Base-by-base conservation (phyloP, 1,139 yeast species). In the Yamadazyma dendronema region DNA sequence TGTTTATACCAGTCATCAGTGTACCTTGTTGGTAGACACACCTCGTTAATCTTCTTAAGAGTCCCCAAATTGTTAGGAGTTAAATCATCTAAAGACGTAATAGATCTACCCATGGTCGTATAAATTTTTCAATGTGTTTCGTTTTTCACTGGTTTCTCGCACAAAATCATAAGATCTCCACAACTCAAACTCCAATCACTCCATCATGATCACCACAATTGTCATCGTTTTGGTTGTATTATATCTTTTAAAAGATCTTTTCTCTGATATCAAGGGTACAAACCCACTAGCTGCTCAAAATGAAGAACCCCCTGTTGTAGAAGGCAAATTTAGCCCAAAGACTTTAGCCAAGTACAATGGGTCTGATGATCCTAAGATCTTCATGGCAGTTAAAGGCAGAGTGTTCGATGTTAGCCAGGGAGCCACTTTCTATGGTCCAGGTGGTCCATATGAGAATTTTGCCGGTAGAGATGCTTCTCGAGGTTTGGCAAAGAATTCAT, bases 391-490 rank as follows among this genome's bases (percentile, higher is more conserved):
- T 12, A 79, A 74, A 50, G 95, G 96, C 2, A 81, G 76, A 31
- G 96, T 92, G 4, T 92, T 77, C 56, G 96, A 92, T 56, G 96
- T 89, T 17, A 69, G 87, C 9, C 70, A 73, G 17, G 96, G 96
- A 0, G 78, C 89, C 44, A 74, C 79, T 36, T 92, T 92, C 57
- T 92, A 94, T 56, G 98, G 98, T 0, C 98, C 98, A 3, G 89
- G 94, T 16, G 97, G 97, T 0, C 96, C 97, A 0, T 92, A 92
- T 61, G 83, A 85, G 40, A 89, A 88, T 56, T 92, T 92, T 69
- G 97, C 97, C 1, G 98, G 98, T 3, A 84, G 88, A 49, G 98
- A 92, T 62, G 97, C 98, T 2, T 84, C 95, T 2, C 70, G 98
- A 47, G 98, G 98, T 0, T 74, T 92, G 44, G 97, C 97, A 1